Base-by-base conservation (phyloP, 345 rosid genomes). In the Salix purpurea region DNA sequence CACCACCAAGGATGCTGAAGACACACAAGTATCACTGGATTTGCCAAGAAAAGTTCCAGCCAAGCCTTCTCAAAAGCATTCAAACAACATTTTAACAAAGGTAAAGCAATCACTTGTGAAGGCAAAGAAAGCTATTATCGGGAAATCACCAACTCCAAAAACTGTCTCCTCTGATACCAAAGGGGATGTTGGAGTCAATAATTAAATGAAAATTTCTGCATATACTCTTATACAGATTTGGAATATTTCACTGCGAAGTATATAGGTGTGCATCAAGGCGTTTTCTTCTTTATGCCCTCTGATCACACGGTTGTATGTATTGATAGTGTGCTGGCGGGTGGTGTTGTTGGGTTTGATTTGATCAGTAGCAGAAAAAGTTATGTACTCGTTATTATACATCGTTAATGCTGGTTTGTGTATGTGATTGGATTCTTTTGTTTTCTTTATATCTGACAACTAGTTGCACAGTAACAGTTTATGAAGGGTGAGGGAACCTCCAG, bases 61-160 rank as follows among this genome's bases (percentile, higher is more conserved):
- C 1, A 92, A 92, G 84, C 77, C 83, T 5, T n/a, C 82, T 36
- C 82, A 75, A 64, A 92, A 91, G 70, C 79, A 86, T 67, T 87
- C 97, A 23, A 87, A 81, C 65, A 91, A 87, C 84, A 84, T 92
- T 36, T 86, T 92, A 68, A 85, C 92, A 42, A 92, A 89, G 88
- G 91, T 92, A 77, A 93, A 93, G 62, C 94, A 91, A 11, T 88
- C 94, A 26, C 85, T 91, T 74, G 91, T 88, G 36, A 93, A 91
- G 88, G 94, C 89, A 48, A 91, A 90, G 85, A 93, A 93, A 79
- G 97, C 97, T 30, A 85, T 93, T 36, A 82, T 79, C 11, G 95
- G 96, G 40, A 93, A 90, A 83, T 91, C 97, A 70, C 92, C 94
- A 62, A 80, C 85, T 87, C 85, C 97, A 1, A 92, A 91, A 81